phyloP scores from a whole-genome alignment of 164 flowering plant genomes.

The Vitis riparia region DNA sequence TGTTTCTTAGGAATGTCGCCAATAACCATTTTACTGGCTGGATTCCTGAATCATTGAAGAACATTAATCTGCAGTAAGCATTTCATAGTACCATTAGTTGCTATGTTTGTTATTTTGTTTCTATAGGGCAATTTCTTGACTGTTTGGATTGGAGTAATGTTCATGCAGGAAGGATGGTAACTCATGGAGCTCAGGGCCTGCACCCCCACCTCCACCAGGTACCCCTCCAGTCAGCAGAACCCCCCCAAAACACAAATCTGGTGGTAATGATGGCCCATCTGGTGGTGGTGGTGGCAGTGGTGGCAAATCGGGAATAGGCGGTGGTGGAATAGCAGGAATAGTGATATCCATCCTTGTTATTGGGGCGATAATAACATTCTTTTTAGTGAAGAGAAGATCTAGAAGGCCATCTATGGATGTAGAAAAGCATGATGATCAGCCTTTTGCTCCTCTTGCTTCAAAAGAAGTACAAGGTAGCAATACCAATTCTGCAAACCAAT shows the following conservation, averaged over 20 bases:
- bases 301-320: conserved; percentile 71
- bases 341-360: conserved; percentile 72
- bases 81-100: conserved; percentile 1
- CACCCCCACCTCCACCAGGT: conserved; percentile 95
- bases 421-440: conserved; percentile 69
- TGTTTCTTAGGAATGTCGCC: conserved; percentile 60
- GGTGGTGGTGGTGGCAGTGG: conserved; percentile 30
- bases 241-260: conserved; percentile 39
- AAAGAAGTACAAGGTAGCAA: conserved; percentile 61
- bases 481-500: not conserved
- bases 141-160: conserved; percentile 10
- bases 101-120: not conserved
- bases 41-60: conserved; percentile 70
- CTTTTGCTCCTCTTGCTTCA: conserved; percentile 62
- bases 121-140: not conserved
- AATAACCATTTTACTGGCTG: conserved; percentile 85
- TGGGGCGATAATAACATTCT: conserved; percentile 75
- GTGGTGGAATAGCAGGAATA: conserved; percentile 84
- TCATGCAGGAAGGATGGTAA: conserved; percentile 64
- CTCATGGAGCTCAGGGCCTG: conserved; percentile 68
- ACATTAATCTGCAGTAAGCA: conserved; percentile 71
- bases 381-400: conserved; percentile 68
- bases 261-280: conserved; percentile 35
- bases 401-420: conserved; percentile 50
- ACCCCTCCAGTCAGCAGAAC: conserved; percentile 55